Conservation (phyloP, 805 yeast genomes). For the Candida ulmi region DNA sequence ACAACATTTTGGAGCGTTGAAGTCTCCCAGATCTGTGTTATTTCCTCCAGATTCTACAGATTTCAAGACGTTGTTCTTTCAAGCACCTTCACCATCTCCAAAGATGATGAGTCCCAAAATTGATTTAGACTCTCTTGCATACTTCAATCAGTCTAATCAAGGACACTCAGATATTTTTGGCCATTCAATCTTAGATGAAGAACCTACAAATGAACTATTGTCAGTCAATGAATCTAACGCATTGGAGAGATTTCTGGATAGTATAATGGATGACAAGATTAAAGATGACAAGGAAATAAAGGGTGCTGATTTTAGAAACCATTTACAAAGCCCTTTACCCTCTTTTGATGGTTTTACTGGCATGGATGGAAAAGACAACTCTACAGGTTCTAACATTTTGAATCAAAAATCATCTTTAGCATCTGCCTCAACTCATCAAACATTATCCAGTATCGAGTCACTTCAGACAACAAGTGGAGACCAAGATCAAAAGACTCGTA, state of each 20-base stretch:
- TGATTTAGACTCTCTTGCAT: constrained; percentile 13
- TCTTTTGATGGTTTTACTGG: constrained; percentile 1
- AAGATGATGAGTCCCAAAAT: constrained; percentile 1
- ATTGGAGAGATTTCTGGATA: constrained; percentile 23
- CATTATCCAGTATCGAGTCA: constrained; percentile 2
- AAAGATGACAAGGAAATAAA: constrained; percentile 1
- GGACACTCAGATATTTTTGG: not conserved
- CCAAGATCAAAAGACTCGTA: too few species aligned
- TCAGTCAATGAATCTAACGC: constrained; percentile 23
- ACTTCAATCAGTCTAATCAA: constrained; percentile 10
- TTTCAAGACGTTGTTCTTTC: not conserved
- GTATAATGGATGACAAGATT: constrained; percentile 21
- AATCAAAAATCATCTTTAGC: too few species aligned
- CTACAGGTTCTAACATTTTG: too few species aligned
- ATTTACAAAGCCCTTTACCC: not conserved
- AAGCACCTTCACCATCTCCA: not conserved
- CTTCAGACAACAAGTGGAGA: too few species aligned
- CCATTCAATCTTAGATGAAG: not conserved
- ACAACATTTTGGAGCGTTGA: too few species aligned
- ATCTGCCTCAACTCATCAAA: too few species aligned
- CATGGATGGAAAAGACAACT: too few species aligned
- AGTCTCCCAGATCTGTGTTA: not conserved
- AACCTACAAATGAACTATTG: constrained; percentile 14
- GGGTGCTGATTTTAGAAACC: too few species aligned
- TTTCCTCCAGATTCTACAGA: not conserved